Evolutionary conservation across 2,329 filamentous ascomycete species (phyloP).

Genomic region (Aspergillus udagawae): DNA sequence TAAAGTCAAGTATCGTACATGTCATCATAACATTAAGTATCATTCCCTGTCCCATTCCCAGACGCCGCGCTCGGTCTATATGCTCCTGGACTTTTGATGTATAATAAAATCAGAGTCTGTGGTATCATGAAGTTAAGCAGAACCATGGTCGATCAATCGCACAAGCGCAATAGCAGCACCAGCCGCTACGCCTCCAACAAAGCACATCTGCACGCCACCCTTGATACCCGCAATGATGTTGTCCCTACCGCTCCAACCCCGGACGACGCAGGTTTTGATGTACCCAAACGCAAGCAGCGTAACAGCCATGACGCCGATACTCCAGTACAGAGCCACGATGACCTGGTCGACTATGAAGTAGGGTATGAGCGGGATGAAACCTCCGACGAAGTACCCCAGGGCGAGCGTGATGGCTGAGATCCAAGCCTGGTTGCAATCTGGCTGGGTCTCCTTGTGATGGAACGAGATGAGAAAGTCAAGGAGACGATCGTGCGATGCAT

Average conservation of each 20-base stretch:
- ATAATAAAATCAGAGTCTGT: neutral
- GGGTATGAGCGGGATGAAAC: slow-evolving; percentile 65
- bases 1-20: neutral
- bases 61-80: slow-evolving; percentile 3
- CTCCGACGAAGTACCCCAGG: slow-evolving; percentile 65
- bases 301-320: slow-evolving; percentile 40
- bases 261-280: slow-evolving; percentile 43
- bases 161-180: slow-evolving; percentile 64
- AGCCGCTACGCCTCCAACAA: slow-evolving; percentile 63
- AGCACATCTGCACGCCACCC: slow-evolving; percentile 61
- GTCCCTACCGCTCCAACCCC: slow-evolving; percentile 41
- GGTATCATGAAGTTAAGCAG: slow-evolving; percentile 8
- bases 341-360: slow-evolving; percentile 58
- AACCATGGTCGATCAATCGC: slow-evolving; percentile 47
- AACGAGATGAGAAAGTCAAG: slow-evolving; percentile 48
- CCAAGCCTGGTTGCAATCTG: slow-evolving; percentile 44
- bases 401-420: slow-evolving; percentile 63
- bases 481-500: slow-evolving; percentile 36
- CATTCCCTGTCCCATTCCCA: neutral
- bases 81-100: neutral
- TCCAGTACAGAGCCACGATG: slow-evolving; percentile 47
- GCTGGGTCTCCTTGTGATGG: slow-evolving; percentile 44
- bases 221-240: slow-evolving; percentile 53
- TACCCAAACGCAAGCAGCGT: slow-evolving; percentile 42
- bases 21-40: neutral